Evolutionary conservation across 1,284 basidiomycete genomes (phyloP).

Genomic region (Leucoagaricus sp.): DNA sequence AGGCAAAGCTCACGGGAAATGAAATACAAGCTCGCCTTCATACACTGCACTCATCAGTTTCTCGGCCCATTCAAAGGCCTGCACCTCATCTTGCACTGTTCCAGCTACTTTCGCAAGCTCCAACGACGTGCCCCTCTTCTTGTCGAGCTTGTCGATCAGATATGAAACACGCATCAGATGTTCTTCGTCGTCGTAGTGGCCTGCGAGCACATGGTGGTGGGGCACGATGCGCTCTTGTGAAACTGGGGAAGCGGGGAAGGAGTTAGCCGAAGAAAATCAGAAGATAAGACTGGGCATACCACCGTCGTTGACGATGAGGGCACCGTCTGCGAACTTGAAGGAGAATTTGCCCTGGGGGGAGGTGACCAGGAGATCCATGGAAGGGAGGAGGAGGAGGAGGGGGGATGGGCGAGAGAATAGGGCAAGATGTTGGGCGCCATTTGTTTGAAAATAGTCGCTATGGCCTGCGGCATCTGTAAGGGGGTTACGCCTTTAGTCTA

Average conservation of each 20-base stretch:
- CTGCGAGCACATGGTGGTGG: constrained; percentile 53
- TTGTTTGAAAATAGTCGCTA: constrained; percentile 14
- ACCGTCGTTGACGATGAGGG: constrained; percentile 31
- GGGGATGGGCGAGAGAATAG: constrained; percentile 2
- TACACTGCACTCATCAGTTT: constrained; percentile 62
- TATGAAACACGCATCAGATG: constrained; percentile 46
- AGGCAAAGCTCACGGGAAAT: neutral
- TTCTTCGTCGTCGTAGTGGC: constrained; percentile 37
- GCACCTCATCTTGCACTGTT: constrained; percentile 34
- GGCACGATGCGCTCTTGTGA: constrained; percentile 18
- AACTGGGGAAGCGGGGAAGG: neutral
- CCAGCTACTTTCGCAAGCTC: constrained; percentile 40
- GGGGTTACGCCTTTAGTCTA: constrained; percentile 11
- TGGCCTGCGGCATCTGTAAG: constrained; percentile 7
- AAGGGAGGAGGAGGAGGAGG: constrained; percentile 10
- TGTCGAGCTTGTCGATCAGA: constrained; percentile 37
- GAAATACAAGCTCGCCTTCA: constrained; percentile 45
- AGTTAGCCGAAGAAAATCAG: neutral
- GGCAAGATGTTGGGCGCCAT: constrained; percentile 7
- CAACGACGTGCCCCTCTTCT: constrained; percentile 38
- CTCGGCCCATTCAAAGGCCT: constrained; percentile 56
- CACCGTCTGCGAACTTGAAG: constrained; percentile 30
- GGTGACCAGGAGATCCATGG: constrained; percentile 9
- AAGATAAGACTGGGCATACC: constrained; percentile 17
- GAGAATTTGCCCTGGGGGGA: constrained; percentile 15